phyloP scores from a whole-genome alignment of 164 flowering plant genomes.

The Aristolochia contorta region DNA sequence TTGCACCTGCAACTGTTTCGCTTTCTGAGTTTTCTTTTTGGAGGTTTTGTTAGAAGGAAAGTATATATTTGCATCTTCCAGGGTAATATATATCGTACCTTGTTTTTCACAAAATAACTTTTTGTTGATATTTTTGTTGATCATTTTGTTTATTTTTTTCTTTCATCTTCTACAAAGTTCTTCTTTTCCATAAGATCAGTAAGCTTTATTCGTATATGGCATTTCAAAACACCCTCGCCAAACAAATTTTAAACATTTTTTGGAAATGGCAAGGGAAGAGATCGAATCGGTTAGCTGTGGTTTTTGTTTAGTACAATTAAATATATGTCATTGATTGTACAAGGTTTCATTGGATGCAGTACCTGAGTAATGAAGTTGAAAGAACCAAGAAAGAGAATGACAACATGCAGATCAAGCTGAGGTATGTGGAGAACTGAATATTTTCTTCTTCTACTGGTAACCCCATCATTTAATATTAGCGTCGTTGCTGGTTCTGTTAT shows the following conservation, averaged over 20 bases:
- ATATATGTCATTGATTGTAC: too few species aligned
- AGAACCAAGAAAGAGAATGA: conserved; percentile 87
- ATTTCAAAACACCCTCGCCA: too few species aligned
- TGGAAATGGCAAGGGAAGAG: too few species aligned
- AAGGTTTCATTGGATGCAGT: conserved; percentile 23
- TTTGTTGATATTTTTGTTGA: not conserved
- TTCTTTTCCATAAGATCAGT: not conserved
- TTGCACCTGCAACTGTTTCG: not conserved
- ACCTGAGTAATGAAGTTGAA: conserved; percentile 64
- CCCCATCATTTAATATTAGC: not conserved
- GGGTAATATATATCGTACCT: not conserved
- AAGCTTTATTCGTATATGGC: not conserved
- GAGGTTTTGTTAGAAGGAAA: not conserved
- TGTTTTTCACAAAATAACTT: not conserved
- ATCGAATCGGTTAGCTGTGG: too few species aligned
- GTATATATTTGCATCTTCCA: not conserved
- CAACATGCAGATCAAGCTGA: conserved; percentile 72
- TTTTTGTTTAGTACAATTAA: too few species aligned
- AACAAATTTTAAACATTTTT: too few species aligned
- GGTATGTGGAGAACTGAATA: conserved; percentile 25
- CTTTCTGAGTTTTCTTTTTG: not conserved
- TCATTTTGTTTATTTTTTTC: not conserved
- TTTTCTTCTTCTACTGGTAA: not conserved
- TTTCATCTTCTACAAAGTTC: not conserved
- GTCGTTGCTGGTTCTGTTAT: not conserved